phyloP scores from a whole-genome alignment of 129 eudicot species.

The Flaveria ramosissima region DNA sequence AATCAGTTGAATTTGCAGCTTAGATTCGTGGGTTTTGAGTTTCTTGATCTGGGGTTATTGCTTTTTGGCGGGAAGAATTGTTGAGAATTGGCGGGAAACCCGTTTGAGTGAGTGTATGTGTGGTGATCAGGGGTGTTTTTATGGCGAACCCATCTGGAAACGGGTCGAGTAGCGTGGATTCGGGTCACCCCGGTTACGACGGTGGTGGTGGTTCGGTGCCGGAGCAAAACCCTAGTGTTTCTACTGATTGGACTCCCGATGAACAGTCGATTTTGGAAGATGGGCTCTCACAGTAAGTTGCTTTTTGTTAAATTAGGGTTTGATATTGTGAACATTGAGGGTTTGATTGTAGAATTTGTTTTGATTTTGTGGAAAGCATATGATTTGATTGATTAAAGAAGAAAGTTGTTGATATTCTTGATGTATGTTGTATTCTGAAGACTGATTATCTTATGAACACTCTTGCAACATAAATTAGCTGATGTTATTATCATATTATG shows the following conservation, averaged over 20 bases:
- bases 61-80: slow-evolving; percentile 31
- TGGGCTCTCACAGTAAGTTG: slow-evolving; percentile 41
- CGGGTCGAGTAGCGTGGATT: slow-evolving; percentile 33
- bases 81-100: slow-evolving; percentile 35
- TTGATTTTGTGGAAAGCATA: not conserved
- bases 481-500: not conserved
- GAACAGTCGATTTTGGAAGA: slow-evolving; percentile 53
- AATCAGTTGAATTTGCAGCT: not conserved
- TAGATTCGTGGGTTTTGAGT: not conserved
- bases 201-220: slow-evolving; percentile 33
- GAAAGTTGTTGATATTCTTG: not conserved
- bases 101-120: slow-evolving; percentile 7
- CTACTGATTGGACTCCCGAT: slow-evolving; percentile 53
- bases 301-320: slow-evolving; percentile 20
- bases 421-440: not conserved
- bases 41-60: not conserved
- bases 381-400: not conserved
- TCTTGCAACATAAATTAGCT: not conserved
- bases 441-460: not conserved
- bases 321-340: not conserved
- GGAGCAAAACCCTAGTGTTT: slow-evolving; percentile 32
- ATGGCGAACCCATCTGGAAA: slow-evolving; percentile 60
- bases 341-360: not conserved
- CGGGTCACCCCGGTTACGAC: slow-evolving; percentile 31
- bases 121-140: not conserved